Conservation (phyloP, 192 early-diverging fungal genomes). For the Coemansia umbellata region DNA sequence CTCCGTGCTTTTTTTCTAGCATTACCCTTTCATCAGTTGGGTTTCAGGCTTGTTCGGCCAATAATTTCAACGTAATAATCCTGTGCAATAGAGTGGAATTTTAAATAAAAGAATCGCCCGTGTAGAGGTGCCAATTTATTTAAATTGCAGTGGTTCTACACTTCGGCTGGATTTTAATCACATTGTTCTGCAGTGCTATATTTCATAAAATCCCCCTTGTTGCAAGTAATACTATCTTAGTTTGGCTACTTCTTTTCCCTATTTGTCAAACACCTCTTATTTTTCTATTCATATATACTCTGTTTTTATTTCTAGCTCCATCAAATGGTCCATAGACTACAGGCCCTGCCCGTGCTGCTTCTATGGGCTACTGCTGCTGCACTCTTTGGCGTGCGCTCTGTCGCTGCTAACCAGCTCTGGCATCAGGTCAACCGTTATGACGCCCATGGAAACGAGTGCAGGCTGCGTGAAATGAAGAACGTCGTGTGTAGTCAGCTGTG, state of each 20-base stretch:
- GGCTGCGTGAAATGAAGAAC: slow-evolving; percentile 21
- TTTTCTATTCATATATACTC: not conserved
- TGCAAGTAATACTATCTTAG: no score
- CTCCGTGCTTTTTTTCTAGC: no score
- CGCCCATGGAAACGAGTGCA: slow-evolving; percentile 50
- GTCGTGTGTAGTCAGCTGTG: slow-evolving; percentile 49
- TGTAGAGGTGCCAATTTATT: no score
- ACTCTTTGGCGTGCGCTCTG: not conserved
- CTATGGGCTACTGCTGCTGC: not conserved
- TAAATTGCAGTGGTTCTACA: not conserved
- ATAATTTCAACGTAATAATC: no score
- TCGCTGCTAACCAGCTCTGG: slow-evolving; percentile 25
- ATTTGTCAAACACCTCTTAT: not conserved
- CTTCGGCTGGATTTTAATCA: not conserved
- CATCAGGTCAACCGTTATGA: slow-evolving; percentile 52
- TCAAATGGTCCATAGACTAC: not conserved
- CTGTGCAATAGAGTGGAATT: no score
- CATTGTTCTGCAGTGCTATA: no score
- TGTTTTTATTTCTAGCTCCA: not conserved
- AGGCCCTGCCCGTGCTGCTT: not conserved
- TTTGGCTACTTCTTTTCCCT: no score
- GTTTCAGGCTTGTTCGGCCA: no score
- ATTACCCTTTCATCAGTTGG: no score
- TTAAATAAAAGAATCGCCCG: no score
- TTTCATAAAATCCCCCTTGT: no score